Conservation (phyloP, 208 protist genomes). For the Polymyxa betae region DNA sequence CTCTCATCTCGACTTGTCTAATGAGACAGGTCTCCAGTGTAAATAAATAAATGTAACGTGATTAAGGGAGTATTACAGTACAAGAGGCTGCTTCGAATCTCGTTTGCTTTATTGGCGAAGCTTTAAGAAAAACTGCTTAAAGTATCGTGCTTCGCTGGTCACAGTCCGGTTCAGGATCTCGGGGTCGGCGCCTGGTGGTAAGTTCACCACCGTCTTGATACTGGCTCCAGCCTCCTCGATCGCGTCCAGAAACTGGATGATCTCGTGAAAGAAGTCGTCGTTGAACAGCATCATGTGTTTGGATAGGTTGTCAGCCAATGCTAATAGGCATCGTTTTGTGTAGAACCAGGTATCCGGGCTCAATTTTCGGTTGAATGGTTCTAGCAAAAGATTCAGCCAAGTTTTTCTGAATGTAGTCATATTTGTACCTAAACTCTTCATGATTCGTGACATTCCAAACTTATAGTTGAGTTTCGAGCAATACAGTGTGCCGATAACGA, state of each 20-base stretch:
- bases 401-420: not conserved
- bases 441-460: conserved; percentile 68
- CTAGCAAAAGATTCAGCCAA: conserved; percentile 35
- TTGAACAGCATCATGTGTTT: conserved; percentile 94
- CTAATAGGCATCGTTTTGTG: conserved; percentile 85
- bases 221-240: conserved; percentile 86
- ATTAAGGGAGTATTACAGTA: too few relatives aligned
- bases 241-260: conserved; percentile 89
- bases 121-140: conserved; percentile 58
- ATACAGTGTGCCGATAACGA: conserved; percentile 71
- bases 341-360: conserved; percentile 71
- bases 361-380: conserved; percentile 63
- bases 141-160: conserved; percentile 82
- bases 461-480: conserved; percentile 67
- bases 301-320: conserved; percentile 87
- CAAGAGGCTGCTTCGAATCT: too few relatives aligned
- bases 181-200: conserved; percentile 84
- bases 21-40: too few relatives aligned
- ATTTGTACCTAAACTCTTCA: conserved; percentile 61
- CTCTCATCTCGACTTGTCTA: too few relatives aligned
- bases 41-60: too few relatives aligned
- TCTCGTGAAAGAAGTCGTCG: conserved; percentile 87
- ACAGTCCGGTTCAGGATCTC: conserved; percentile 80
- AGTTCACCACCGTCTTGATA: conserved; percentile 77
- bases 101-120: conserved; percentile 41